A percentile compares a stretch with the other conserved stretches of the same genome.
These are phyloP conservation scores for Microthlaspi erraticum DNA, from an alignment of 345 rosid species.

Conservation along the genomic window DNA sequence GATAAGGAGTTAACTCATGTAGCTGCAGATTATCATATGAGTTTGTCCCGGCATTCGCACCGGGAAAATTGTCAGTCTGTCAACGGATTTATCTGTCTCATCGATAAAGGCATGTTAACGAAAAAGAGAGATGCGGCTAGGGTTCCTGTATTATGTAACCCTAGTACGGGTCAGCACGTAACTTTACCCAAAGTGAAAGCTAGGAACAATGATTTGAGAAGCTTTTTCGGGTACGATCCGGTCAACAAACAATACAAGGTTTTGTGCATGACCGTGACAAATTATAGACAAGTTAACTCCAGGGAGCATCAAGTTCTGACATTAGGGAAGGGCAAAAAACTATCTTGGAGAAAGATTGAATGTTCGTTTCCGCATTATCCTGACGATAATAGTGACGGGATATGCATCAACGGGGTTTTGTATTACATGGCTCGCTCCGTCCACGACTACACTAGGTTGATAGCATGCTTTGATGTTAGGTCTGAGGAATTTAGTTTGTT, in stretches of 20 bases:
- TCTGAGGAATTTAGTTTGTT: no score
- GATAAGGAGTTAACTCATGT: not conserved
- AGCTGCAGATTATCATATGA: conserved; percentile 1
- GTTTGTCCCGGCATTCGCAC: not conserved
- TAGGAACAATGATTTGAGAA: not conserved
- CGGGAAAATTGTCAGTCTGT: not conserved
- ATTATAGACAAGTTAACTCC: not conserved
- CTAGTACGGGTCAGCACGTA: conserved; percentile 1
- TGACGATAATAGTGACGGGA: no score
- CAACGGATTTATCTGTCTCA: not conserved
- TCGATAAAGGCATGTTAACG: no score
- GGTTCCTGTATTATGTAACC: conserved; percentile 10
- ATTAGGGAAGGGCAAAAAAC: not conserved
- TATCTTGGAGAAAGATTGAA: not conserved
- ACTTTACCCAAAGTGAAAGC: not conserved
- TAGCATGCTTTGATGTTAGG: no score
- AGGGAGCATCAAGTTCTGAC: not conserved
- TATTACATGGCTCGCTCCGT: not conserved
- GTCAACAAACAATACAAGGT: not conserved
- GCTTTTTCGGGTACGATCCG: conserved; percentile 25
- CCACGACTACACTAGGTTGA: no score
- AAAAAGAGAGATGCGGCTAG: no score
- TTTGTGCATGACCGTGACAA: conserved; percentile 11
- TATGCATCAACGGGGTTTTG: no score
- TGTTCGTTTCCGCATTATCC: not conserved